These are phyloP conservation scores for Pichia paraexigua DNA, from an alignment of 805 yeast genomes.

Conservation along the genomic window DNA sequence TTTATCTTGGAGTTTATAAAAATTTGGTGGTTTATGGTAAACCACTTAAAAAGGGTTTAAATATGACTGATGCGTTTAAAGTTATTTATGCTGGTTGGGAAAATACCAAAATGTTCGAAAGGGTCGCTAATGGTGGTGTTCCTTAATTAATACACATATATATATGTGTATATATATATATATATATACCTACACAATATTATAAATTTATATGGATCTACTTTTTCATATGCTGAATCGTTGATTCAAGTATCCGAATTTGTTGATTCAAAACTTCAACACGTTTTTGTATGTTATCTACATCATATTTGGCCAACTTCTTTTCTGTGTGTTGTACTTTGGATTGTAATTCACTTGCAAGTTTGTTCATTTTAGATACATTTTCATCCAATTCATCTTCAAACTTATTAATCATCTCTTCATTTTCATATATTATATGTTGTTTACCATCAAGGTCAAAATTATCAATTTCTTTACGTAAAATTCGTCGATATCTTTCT, in stretches of 20 bases:
- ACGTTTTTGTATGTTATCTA: slow-evolving; percentile 35
- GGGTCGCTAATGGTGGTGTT: slow-evolving; percentile 25
- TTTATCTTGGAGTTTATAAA: slow-evolving; percentile 56
- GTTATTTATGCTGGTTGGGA: slow-evolving; percentile 83
- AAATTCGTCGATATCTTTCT: slow-evolving; percentile 4
- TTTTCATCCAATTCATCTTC: slow-evolving; percentile 13
- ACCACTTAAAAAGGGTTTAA: slow-evolving; percentile 60
- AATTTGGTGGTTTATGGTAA: slow-evolving; percentile 64
- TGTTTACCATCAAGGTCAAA: slow-evolving; percentile 8
- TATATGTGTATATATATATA: not conserved
- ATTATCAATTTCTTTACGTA: slow-evolving; percentile 1
- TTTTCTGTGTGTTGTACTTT: slow-evolving; percentile 7
- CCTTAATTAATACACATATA: slow-evolving; percentile 8
- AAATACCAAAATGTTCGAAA: slow-evolving; percentile 51
- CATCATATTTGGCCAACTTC: slow-evolving; percentile 8
- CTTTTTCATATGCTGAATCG: slow-evolving; percentile 33
- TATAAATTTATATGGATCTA: not conserved
- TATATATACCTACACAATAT: not conserved
- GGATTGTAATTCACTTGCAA: slow-evolving; percentile 4
- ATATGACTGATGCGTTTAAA: slow-evolving; percentile 61
- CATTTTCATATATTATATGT: slow-evolving; percentile 21
- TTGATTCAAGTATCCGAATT: slow-evolving; percentile 59
- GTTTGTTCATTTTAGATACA: slow-evolving; percentile 11
- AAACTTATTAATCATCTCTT: slow-evolving; percentile 20
- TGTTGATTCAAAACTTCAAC: slow-evolving; percentile 69